Conservation (phyloP, 1,284 basidiomycete species). For the Cryptococcus sp. region DNA sequence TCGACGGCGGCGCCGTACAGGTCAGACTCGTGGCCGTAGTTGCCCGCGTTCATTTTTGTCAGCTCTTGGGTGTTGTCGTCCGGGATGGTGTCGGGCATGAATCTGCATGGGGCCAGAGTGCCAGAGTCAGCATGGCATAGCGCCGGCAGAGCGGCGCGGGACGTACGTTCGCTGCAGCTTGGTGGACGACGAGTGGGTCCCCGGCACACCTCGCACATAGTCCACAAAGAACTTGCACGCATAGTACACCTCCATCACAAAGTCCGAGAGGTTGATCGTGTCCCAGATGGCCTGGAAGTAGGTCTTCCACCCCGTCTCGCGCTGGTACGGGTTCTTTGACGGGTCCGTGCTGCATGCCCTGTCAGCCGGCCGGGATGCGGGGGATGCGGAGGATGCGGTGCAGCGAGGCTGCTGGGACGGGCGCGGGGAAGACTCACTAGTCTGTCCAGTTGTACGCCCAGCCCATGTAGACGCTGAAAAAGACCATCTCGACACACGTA, state of each 20-base stretch:
- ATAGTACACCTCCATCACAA: slow-evolving; percentile 60
- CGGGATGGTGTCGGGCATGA: slow-evolving; percentile 12
- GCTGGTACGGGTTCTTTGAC: slow-evolving; percentile 17
- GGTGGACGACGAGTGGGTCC: slow-evolving; percentile 52
- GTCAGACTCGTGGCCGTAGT: neutral
- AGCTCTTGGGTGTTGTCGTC: slow-evolving; percentile 10
- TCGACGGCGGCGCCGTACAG: neutral
- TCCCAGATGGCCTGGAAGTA: slow-evolving; percentile 61
- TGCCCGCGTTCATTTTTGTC: neutral
- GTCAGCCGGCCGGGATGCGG: no score
- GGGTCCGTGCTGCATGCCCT: slow-evolving; percentile 19
- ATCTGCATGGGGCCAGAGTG: neutral
- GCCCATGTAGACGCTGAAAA: slow-evolving; percentile 68
- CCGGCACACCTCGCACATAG: slow-evolving; percentile 54
- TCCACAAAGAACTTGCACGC: slow-evolving; percentile 63
- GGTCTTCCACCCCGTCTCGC: slow-evolving; percentile 22
- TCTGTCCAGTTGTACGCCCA: slow-evolving; percentile 74
- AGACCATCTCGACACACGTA: slow-evolving; percentile 83
- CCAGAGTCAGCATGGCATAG: neutral
- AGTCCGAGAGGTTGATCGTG: slow-evolving; percentile 73
- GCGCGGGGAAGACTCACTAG: slow-evolving; percentile 54
- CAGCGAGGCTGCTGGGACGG: no score
- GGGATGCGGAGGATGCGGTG: no score
- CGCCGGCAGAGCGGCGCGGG: neutral
- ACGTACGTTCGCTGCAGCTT: slow-evolving; percentile 28